Base-by-base conservation (phyloP, 1,284 basidiomycete genomes). In the Naganishia albida region DNA sequence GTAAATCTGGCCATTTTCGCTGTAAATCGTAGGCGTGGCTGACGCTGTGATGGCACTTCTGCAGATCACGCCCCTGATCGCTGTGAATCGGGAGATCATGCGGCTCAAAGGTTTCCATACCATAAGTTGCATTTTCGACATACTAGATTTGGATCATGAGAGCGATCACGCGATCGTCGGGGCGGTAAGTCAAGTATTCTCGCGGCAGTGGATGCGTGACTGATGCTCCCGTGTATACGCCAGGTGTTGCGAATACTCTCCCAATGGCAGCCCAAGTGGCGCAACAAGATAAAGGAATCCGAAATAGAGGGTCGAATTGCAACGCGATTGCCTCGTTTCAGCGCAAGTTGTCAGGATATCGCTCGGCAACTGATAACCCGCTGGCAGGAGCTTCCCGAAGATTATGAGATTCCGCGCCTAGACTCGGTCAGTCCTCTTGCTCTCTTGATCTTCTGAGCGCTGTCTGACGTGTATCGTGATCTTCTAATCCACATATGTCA, bases 21-120 rank as follows among this genome's bases (percentile, higher is more conserved):
- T n/a, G n/a, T n/a, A n/a, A n/a, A n/a, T n/a, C n/a, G n/a, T n/a
- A n/a, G n/a, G n/a, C n/a, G n/a, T n/a, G n/a, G n/a, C n/a, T n/a
- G n/a, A n/a, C n/a, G n/a, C n/a, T n/a, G n/a, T n/a, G n/a, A n/a
- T n/a, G n/a, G n/a, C 28, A 8, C 60, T 16, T 30, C n/a, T 39
- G 15, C 74, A 93, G 90, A 88, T 95, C 71, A 95, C 93, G 0
- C 86, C 88, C 43, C 92, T 96, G 66, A 83, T 86, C 49, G 82
- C 85, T 0, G 87, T 92, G 20, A 83, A 94, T 42, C 85, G 91
- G 50, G 87, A 92, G 74, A 83, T 98, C 62, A 91, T 97, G 86
- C 89, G 34, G 82, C 98, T 73, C 92, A 96, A 77, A 94, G 93
- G 1, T 93, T 34, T 96, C 76, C 12, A 52, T 10, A 43, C 38